Conservation (phyloP, 352 stramenopile species). For the Phytophthora colocasiae region DNA sequence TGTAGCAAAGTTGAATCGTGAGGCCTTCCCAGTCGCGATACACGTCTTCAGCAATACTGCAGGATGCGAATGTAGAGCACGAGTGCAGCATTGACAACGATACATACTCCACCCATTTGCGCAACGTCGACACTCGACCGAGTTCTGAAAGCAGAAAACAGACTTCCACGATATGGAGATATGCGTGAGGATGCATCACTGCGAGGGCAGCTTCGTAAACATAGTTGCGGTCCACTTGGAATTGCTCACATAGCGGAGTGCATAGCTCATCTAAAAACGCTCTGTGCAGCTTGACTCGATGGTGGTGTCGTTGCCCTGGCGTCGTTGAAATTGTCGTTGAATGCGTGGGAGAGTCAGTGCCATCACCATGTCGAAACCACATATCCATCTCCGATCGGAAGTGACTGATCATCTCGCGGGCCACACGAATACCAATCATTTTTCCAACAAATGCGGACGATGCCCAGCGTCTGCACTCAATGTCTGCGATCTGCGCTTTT, state of each 20-base stretch:
- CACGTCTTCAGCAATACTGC: conserved; percentile 74
- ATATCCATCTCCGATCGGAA: conserved; percentile 73
- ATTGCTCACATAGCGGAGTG: conserved; percentile 76
- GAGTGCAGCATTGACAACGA: conserved; percentile 83
- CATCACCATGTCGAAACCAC: conserved; percentile 43
- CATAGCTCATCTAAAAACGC: conserved; percentile 81
- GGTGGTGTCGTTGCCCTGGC: conserved; percentile 19
- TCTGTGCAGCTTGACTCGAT: conserved; percentile 54
- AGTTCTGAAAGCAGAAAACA: conserved; percentile 82
- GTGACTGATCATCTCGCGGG: conserved; percentile 86
- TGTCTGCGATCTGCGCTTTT: conserved; percentile 84
- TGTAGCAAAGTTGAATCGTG: conserved; percentile 83
- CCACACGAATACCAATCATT: conserved; percentile 86
- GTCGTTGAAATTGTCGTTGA: conserved; percentile 13
- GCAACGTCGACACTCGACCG: conserved; percentile 54
- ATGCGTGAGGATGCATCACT: conserved; percentile 83
- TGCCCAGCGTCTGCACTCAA: conserved; percentile 85
- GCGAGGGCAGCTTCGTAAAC: conserved; percentile 79
- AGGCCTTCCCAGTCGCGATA: conserved; percentile 87
- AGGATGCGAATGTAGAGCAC: conserved; percentile 80
- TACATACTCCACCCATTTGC: conserved; percentile 87
- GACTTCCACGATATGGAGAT: conserved; percentile 84
- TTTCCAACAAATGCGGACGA: conserved; percentile 89
- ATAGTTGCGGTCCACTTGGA: conserved; percentile 81
- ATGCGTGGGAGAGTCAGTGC: conserved; percentile 19